phyloP scores from a whole-genome alignment of 2,329 filamentous ascomycete genomes.

The Fusarium redolens region DNA sequence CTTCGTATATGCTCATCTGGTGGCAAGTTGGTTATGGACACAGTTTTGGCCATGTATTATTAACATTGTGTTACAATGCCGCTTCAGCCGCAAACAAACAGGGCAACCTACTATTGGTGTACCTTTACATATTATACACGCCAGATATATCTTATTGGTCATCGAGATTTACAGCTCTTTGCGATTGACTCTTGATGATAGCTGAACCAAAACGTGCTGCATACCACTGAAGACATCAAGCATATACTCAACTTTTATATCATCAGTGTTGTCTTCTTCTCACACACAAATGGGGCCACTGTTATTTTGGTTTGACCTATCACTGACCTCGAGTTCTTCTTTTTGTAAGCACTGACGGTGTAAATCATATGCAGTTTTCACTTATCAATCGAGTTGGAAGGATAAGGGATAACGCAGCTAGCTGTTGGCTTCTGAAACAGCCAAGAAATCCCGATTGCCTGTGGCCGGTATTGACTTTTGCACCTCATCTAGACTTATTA shows the following conservation, averaged over 20 bases:
- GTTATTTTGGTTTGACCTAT: background rate
- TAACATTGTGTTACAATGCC: constrained; percentile 5
- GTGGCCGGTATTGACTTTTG: background rate
- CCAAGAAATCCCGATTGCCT: background rate
- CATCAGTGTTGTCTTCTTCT: background rate
- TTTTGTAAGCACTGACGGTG: background rate
- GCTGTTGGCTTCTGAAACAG: background rate
- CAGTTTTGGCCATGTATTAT: background rate
- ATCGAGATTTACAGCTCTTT: background rate
- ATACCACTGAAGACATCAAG: background rate
- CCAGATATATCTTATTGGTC: background rate
- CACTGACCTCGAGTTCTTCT: background rate
- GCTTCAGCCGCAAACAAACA: background rate
- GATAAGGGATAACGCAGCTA: background rate
- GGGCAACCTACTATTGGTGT: background rate
- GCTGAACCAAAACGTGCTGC: background rate
- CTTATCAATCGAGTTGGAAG: background rate
- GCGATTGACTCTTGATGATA: background rate
- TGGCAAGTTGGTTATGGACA: constrained; percentile 16
- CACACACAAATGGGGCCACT: background rate
- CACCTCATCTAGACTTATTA: background rate
- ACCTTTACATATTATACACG: background rate
- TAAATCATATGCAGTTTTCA: background rate
- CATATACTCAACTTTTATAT: background rate
- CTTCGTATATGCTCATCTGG: background rate